Percentiles rank a stretch among this genome's conserved stretches.
These are phyloP conservation scores for Effrenium voratum DNA, from an alignment of 73 alveolate species.

Conservation along the genomic window DNA sequence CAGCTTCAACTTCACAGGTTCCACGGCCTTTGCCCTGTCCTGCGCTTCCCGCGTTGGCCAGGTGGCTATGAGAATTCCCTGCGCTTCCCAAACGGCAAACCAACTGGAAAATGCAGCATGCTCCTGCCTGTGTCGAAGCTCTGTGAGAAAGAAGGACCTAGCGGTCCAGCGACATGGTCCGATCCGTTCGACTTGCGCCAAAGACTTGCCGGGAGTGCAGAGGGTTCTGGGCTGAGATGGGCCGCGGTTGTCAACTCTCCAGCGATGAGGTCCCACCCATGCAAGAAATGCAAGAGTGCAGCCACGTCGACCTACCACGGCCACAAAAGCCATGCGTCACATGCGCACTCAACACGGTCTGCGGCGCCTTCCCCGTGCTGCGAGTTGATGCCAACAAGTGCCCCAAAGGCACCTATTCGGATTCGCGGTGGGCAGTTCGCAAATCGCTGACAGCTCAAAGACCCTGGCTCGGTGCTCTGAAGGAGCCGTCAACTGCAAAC, in stretches of 20 bases:
- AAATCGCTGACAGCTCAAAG: no score
- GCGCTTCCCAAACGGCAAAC: neutral
- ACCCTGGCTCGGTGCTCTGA: constrained; percentile 31
- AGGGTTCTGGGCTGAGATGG: constrained; percentile 18
- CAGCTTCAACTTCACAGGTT: neutral
- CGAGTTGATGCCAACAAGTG: constrained; percentile 55
- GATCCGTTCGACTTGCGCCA: neutral
- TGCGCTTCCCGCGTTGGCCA: constrained; percentile 80
- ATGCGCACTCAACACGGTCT: neutral
- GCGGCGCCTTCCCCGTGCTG: constrained; percentile 25
- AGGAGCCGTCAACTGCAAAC: constrained; percentile 32
- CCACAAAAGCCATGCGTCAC: neutral
- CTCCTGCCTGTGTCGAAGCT: constrained; percentile 41
- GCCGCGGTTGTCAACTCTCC: constrained; percentile 69
- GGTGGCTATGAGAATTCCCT: constrained; percentile 65
- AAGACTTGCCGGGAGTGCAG: neutral
- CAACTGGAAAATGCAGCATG: neutral
- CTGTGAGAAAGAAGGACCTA: constrained; percentile 76
- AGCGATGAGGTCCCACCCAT: constrained; percentile 79
- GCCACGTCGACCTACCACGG: constrained; percentile 36
- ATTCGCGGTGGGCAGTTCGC: neutral
- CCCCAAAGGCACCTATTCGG: constrained; percentile 14
- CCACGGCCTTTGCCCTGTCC: neutral
- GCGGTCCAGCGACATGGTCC: neutral
- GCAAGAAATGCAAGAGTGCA: constrained; percentile 53